These are phyloP conservation scores for Trichosanthes truncata DNA, from an alignment of 306 rosid species.

Conservation along the genomic window DNA sequence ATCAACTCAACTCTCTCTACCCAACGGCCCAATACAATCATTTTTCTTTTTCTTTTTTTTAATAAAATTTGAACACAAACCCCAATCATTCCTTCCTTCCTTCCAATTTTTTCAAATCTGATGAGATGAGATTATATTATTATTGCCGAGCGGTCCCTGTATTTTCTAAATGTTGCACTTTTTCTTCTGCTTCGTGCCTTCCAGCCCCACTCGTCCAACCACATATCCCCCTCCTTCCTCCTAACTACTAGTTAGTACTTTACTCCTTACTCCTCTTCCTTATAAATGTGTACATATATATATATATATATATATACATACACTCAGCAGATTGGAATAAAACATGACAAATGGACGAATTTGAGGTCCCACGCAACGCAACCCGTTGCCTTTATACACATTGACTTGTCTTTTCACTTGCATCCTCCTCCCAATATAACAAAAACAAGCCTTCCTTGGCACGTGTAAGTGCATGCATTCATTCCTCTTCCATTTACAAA, in stretches of 20 bases:
- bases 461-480: not conserved
- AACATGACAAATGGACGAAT: not conserved
- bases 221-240: not conserved
- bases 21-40: not conserved
- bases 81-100: not conserved
- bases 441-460: not conserved
- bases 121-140: too few relatives aligned
- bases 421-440: conserved; percentile 4
- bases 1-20: not conserved
- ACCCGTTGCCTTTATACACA: conserved; percentile 3
- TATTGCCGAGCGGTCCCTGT: not conserved
- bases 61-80: not conserved
- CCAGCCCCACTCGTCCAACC: not conserved
- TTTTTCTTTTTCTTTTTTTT: not conserved
- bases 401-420: conserved; percentile 5
- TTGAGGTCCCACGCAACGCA: conserved; percentile 4
- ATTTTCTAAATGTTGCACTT: not conserved
- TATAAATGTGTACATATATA: too few relatives aligned
- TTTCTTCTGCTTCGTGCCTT: not conserved
- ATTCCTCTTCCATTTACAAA: not conserved
- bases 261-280: not conserved
- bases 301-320: not conserved
- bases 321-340: not conserved
- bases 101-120: not conserved
- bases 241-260: not conserved